Evolutionary conservation across 2,329 filamentous ascomycete species (phyloP).

Genomic region (Thielaviopsis musarum): DNA sequence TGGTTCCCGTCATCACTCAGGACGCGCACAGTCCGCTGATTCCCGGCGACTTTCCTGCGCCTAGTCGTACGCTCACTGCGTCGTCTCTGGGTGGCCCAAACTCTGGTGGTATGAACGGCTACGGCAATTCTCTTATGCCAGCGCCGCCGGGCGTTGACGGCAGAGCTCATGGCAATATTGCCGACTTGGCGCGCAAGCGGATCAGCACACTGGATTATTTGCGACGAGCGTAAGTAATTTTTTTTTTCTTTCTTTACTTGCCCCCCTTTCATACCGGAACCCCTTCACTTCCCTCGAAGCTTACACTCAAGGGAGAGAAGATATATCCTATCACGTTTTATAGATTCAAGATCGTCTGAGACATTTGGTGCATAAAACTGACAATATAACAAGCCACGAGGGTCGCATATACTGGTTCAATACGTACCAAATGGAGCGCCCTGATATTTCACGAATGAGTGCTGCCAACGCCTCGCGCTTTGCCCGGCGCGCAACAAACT

Average conservation of each 20-base stretch:
- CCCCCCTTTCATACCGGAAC: background rate
- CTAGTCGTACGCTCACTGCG: slow-evolving; percentile 7
- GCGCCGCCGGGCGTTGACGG: slow-evolving; percentile 24
- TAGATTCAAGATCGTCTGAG: too few species aligned
- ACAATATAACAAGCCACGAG: slow-evolving; percentile 48
- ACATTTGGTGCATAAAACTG: too few species aligned
- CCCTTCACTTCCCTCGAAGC: background rate
- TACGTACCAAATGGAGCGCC: slow-evolving; percentile 76
- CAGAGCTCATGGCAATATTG: slow-evolving; percentile 46
- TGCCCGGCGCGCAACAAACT: slow-evolving; percentile 80
- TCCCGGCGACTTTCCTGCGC: slow-evolving; percentile 10
- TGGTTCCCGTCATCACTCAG: background rate
- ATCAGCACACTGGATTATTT: slow-evolving; percentile 91
- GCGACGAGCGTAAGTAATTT: slow-evolving; percentile 59
- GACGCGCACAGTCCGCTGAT: slow-evolving; percentile 10
- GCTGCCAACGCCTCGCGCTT: slow-evolving; percentile 76
- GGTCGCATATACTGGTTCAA: slow-evolving; percentile 97
- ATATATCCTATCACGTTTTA: too few species aligned
- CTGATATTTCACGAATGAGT: slow-evolving; percentile 64
- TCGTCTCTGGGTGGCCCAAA: slow-evolving; percentile 1
- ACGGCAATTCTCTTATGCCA: background rate
- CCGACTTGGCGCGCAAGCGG: slow-evolving; percentile 76
- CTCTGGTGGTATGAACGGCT: background rate
- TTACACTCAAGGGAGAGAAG: too few species aligned
- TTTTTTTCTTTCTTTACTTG: background rate